These are phyloP conservation scores for Barbarea vulgaris DNA, from an alignment of 345 rosid genomes.

Conservation along the genomic window DNA sequence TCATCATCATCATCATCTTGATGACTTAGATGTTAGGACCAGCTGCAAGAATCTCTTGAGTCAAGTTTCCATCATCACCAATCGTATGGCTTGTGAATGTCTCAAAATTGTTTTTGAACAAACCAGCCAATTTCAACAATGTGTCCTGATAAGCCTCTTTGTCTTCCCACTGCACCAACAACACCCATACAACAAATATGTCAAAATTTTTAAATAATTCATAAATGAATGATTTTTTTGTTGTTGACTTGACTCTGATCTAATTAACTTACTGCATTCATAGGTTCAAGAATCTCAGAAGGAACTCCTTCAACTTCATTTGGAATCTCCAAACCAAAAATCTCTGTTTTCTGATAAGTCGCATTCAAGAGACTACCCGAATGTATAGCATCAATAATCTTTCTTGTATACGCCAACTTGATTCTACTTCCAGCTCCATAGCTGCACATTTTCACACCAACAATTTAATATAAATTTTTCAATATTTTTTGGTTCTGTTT, in stretches of 20 bases:
- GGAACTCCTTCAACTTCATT: conserved; percentile 80
- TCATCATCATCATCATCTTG: conserved; percentile 9
- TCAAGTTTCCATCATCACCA: conserved; percentile 70
- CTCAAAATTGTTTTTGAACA: conserved; percentile 80
- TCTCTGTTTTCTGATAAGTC: conserved; percentile 61
- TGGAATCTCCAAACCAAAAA: conserved; percentile 89
- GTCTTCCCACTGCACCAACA: conserved; percentile 67
- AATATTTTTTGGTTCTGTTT: not conserved
- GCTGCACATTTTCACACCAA: conserved; percentile 43
- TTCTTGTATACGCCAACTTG: conserved; percentile 83
- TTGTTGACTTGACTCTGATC: not conserved
- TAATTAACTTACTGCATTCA: conserved; percentile 76
- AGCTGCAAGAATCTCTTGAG: conserved; percentile 81
- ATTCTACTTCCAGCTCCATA: conserved; percentile 82
- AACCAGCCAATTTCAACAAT: conserved; percentile 77
- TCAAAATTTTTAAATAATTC: not conserved
- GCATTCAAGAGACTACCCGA: conserved; percentile 80
- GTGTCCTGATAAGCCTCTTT: conserved; percentile 71
- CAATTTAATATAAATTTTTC: not conserved
- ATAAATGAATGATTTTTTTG: not conserved
- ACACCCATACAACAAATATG: not conserved
- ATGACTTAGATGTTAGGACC: conserved; percentile 61
- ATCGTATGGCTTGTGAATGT: conserved; percentile 78
- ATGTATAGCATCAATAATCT: conserved; percentile 90
- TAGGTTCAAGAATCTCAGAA: conserved; percentile 78